Percentiles rank a stretch among this genome's conserved stretches.
Conservation (phyloP, 768 basidiomycete genomes). For the Ramaria rubella region DNA sequence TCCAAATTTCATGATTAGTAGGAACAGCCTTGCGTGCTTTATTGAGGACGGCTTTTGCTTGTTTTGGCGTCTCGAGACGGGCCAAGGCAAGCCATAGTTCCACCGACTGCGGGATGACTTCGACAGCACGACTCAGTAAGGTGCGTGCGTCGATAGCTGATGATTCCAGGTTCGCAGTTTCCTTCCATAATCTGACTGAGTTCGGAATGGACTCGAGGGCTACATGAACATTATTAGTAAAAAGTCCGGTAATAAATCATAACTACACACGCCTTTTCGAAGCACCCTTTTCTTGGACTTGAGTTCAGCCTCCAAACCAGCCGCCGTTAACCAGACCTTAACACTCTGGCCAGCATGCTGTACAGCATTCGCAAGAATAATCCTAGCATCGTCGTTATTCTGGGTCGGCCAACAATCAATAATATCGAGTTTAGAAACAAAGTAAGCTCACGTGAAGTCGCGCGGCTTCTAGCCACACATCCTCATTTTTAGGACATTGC, state of each 20-base stretch:
- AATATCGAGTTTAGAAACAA: conserved; percentile 25
- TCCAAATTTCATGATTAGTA: conserved; percentile 98
- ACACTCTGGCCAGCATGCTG: conserved; percentile 93
- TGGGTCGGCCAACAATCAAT: conserved; percentile 23
- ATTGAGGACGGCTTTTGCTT: conserved; percentile 90
- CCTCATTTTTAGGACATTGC: conserved; percentile 92
- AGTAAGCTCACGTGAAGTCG: conserved; percentile 92
- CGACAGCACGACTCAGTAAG: conserved; percentile 88
- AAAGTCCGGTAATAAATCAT: background rate
- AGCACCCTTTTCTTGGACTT: conserved; percentile 88
- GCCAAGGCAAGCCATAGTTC: conserved; percentile 99
- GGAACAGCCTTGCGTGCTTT: conserved; percentile 91
- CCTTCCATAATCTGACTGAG: conserved; percentile 96
- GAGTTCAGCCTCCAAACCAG: conserved; percentile 79
- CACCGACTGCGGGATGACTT: conserved; percentile 92
- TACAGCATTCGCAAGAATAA: conserved; percentile 89
- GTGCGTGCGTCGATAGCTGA: conserved; percentile 86
- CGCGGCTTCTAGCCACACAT: conserved; percentile 97
- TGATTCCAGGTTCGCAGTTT: conserved; percentile 92
- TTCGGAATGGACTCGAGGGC: conserved; percentile 97
- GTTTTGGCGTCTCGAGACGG: conserved; percentile 85
- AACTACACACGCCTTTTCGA: conserved; percentile 67
- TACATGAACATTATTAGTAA: conserved; percentile 22
- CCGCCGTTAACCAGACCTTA: conserved; percentile 93
- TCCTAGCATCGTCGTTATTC: conserved; percentile 90